phyloP scores from a whole-genome alignment of 1,139 yeast genomes.

The Debaryomyces udenii region DNA sequence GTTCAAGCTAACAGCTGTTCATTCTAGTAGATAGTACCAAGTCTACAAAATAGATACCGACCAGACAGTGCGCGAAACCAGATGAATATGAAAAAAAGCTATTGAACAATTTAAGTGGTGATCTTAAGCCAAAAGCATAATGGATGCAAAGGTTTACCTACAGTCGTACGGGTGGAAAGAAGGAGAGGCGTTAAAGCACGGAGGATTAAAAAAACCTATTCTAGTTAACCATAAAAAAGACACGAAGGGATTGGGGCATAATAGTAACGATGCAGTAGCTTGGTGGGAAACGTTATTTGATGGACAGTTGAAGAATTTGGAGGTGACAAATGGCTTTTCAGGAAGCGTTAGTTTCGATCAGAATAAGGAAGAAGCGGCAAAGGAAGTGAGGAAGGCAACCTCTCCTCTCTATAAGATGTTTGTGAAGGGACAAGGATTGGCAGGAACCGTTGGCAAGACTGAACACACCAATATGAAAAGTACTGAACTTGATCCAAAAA shows the following conservation, averaged over 20 bases:
- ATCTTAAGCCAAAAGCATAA: constrained; percentile 23
- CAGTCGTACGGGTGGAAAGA: constrained; percentile 87
- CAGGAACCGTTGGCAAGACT: constrained; percentile 67
- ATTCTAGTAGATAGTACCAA: neutral
- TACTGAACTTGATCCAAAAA: constrained; percentile 17
- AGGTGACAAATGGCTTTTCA: constrained; percentile 47
- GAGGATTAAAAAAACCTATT: constrained; percentile 84
- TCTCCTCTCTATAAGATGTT: constrained; percentile 75
- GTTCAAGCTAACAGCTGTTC: neutral
- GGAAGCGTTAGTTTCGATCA: constrained; percentile 42
- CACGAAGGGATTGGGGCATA: constrained; percentile 85
- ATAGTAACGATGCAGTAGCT: constrained; percentile 69
- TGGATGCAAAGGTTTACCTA: constrained; percentile 78
- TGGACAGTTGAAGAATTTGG: constrained; percentile 82
- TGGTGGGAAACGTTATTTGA: constrained; percentile 98
- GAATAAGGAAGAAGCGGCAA: constrained; percentile 39
- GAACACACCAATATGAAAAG: constrained; percentile 23
- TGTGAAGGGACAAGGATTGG: constrained; percentile 81
- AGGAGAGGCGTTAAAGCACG: constrained; percentile 80
- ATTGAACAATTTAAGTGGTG: neutral
- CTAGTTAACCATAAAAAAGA: constrained; percentile 89
- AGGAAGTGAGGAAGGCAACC: constrained; percentile 48
- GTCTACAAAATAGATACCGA: too few species aligned
- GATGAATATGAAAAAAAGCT: constrained; percentile 7
- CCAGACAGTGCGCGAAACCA: constrained; percentile 12